Base-by-base conservation (phyloP, 1,284 basidiomycete genomes). In the Cryptococcus sp. region DNA sequence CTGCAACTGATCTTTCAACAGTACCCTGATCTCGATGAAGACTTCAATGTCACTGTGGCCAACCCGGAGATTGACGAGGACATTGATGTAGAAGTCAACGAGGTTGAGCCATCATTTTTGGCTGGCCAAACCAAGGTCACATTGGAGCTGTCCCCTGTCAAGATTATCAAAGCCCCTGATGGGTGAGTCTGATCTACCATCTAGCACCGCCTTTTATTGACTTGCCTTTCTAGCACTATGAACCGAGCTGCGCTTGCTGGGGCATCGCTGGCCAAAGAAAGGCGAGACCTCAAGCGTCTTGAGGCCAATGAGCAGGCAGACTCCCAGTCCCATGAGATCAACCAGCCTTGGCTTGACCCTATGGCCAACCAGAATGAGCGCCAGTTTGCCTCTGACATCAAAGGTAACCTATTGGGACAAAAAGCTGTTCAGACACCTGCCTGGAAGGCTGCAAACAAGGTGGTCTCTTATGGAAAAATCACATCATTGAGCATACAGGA, bases 381-480 rank as follows among this genome's bases (percentile, higher is more conserved):
- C 62, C 80, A 89, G 53, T 99, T 98, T 71, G 96, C 96, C 1
- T 91, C 97, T 67, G 96, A 99, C 76, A 77, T 95, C 60, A 82
- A 92, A 51, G 89, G 91, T 15, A 86, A 87, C 64, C 77, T 92
- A 20, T 83, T 87, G 66, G 88, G 89, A 15, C 89, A 92, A 46
- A 73, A 71, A 49, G 86, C 89, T 7, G 83, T 85, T 35, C 87
- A 92, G 64, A 83, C 87, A 43, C 88, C 94, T 1, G 87, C 86
- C 38, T 98, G 96, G 96, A 93, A 89, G 76, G 87, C 90, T 63
- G 87, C 96, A 76, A 97, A 96, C 81, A 97, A 97, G 78, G 87
- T 91, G n/a, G 94, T 91, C 1, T 94, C 93, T 0, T 98, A 89
- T 67, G 77, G 95, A 67, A 89, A 91, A 78, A 89, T 95, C 64